Evolutionary conservation across 768 basidiomycete species (phyloP).

Genomic region (Boletus rubescentipes): DNA sequence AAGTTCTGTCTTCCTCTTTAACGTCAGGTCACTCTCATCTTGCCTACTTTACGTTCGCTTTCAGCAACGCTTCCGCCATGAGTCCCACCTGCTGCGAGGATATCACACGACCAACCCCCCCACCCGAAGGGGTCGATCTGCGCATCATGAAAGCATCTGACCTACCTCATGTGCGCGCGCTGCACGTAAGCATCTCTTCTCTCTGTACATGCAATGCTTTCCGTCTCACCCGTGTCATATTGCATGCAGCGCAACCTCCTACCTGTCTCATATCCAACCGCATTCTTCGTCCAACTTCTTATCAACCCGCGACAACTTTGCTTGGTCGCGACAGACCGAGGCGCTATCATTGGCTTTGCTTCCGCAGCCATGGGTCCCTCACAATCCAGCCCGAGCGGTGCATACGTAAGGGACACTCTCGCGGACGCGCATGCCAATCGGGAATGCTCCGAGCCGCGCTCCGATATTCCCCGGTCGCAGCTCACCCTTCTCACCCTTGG

Average conservation of each 20-base stretch:
- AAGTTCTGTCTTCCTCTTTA: background rate
- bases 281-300: constrained; percentile 35
- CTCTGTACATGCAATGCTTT: background rate
- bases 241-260: constrained; percentile 23
- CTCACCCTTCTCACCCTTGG: constrained; percentile 33
- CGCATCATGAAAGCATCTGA: constrained; percentile 32
- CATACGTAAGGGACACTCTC: background rate
- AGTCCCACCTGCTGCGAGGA: background rate
- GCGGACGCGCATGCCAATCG: background rate
- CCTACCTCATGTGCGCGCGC: constrained; percentile 24
- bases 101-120: background rate
- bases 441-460: background rate
- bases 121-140: constrained; percentile 12
- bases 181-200: constrained; percentile 22
- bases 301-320: constrained; percentile 31
- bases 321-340: constrained; percentile 25
- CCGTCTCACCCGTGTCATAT: constrained; percentile 1
- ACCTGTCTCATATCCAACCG: constrained; percentile 26
- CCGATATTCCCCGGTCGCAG: constrained; percentile 13
- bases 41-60: background rate
- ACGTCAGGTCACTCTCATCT: background rate
- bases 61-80: constrained; percentile 8
- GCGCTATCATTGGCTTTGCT: constrained; percentile 26
- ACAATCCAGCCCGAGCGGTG: background rate
- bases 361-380: constrained; percentile 22